Conservation (phyloP, 495 filamentous ascomycete genomes). For the Emericellopsis terricola region DNA sequence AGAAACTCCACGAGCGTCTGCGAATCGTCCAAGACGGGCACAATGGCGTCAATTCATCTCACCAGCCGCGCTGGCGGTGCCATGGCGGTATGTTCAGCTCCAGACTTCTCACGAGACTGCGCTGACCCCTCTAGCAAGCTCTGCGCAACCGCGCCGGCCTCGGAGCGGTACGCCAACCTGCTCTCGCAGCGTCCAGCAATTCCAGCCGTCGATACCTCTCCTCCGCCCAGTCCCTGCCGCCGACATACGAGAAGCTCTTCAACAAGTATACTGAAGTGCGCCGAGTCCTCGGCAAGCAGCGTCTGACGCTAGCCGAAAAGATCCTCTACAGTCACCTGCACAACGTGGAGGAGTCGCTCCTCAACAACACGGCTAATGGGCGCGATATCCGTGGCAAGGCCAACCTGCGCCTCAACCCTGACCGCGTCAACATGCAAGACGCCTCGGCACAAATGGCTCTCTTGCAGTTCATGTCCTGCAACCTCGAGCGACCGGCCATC, state of each 20-base stretch:
- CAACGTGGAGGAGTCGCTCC: constrained; percentile 67
- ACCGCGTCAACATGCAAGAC: constrained; percentile 97
- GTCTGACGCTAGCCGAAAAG: constrained; percentile 86
- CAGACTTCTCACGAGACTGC: too few relatives aligned
- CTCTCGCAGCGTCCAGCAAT: constrained; percentile 1
- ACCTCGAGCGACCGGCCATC: constrained; percentile 77
- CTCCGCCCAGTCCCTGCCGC: constrained; percentile 16
- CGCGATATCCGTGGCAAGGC: constrained; percentile 66
- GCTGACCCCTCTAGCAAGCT: neutral
- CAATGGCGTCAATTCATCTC: constrained; percentile 21
- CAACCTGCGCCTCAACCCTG: constrained; percentile 93
- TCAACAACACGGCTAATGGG: constrained; percentile 66
- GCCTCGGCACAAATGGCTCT: constrained; percentile 96
- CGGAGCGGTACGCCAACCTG: neutral
- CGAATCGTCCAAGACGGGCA: too few relatives aligned
- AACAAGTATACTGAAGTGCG: constrained; percentile 41
- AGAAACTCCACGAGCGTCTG: too few relatives aligned
- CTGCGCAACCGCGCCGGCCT: constrained; percentile 1
- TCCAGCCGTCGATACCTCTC: constrained; percentile 8
- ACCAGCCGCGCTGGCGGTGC: constrained; percentile 16
- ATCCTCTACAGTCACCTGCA: constrained; percentile 92
- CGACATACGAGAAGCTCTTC: constrained; percentile 25
- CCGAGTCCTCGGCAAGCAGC: constrained; percentile 46
- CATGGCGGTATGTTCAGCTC: constrained; percentile 17
- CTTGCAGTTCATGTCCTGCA: constrained; percentile 96